A percentile compares a stretch with the other conserved stretches of the same genome.
Conservation (phyloP, 257 asterid genomes). For the Leonotis leonurus region DNA sequence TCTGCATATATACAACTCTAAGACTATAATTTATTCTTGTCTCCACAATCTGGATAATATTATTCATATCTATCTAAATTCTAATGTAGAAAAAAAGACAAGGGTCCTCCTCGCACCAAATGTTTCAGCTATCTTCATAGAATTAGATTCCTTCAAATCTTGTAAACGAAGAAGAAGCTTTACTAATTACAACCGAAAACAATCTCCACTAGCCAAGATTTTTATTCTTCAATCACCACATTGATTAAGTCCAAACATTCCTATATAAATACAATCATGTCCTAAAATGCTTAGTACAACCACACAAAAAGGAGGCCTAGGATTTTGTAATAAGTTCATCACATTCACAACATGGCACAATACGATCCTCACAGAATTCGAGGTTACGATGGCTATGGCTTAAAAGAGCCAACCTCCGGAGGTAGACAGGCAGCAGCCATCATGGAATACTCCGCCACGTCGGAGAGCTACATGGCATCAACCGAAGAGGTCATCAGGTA, state of each 20-base stretch:
- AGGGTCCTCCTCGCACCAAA: neutral
- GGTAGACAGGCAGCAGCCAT: too few species aligned
- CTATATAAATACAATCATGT: conserved; percentile 13
- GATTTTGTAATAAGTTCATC: too few species aligned
- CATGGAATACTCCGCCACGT: conserved; percentile 3
- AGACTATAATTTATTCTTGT: too few species aligned
- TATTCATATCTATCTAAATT: conserved; percentile 18
- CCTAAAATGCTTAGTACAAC: neutral
- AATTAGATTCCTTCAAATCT: conserved; percentile 25
- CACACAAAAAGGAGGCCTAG: neutral
- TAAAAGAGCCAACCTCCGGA: too few species aligned
- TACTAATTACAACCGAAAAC: neutral
- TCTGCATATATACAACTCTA: too few species aligned
- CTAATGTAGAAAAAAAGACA: too few species aligned
- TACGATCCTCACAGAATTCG: neutral
- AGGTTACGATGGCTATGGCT: neutral
- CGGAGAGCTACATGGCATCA: neutral
- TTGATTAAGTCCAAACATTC: neutral
- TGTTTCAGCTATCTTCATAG: neutral
- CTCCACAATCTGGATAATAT: neutral
- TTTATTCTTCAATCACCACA: neutral
- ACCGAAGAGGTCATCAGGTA: neutral
- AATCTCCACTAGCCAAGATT: neutral
- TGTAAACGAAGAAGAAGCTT: neutral
- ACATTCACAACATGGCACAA: conserved; percentile 6